These are phyloP conservation scores for Geosiphon pyriformis DNA, from an alignment of 192 early-diverging fungal genomes.

Conservation along the genomic window DNA sequence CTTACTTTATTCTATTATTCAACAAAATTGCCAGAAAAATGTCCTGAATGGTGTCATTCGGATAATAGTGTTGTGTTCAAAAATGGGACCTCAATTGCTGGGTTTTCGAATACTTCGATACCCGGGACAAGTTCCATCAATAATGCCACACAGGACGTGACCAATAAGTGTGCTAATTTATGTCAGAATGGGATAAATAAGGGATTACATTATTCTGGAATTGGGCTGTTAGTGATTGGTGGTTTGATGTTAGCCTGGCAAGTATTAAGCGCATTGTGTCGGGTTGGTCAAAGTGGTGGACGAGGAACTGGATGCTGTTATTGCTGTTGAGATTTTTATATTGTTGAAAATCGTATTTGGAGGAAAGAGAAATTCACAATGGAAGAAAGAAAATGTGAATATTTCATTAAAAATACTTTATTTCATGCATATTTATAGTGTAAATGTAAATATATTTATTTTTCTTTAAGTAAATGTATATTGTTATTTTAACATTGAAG, in stretches of 20 bases:
- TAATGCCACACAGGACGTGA: neutral
- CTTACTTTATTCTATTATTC: neutral
- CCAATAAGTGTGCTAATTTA: neutral
- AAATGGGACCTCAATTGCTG: neutral
- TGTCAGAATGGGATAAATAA: slow-evolving; percentile 3
- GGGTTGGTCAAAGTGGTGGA: slow-evolving; percentile 14
- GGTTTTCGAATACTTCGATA: neutral
- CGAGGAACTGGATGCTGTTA: slow-evolving; percentile 18
- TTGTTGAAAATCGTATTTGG: too few species aligned
- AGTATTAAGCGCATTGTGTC: slow-evolving; percentile 7
- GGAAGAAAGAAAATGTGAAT: too few species aligned
- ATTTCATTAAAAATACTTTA: too few species aligned
- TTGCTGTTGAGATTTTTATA: too few species aligned
- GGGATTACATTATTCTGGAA: slow-evolving; percentile 8
- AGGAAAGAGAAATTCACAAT: too few species aligned
- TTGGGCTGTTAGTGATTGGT: neutral
- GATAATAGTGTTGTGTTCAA: neutral
- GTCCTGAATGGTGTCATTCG: slow-evolving; percentile 8
- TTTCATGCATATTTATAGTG: too few species aligned
- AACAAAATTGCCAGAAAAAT: slow-evolving; percentile 7
- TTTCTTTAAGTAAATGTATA: too few species aligned
- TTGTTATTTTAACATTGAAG: too few species aligned
- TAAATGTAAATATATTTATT: too few species aligned
- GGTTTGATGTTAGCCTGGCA: neutral
- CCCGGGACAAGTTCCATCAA: neutral